Percentiles rank a stretch among this genome's conserved stretches.
Evolutionary conservation across 2,329 filamentous ascomycete genomes (phyloP).

Genomic region (Colletotrichum scovillei): DNA sequence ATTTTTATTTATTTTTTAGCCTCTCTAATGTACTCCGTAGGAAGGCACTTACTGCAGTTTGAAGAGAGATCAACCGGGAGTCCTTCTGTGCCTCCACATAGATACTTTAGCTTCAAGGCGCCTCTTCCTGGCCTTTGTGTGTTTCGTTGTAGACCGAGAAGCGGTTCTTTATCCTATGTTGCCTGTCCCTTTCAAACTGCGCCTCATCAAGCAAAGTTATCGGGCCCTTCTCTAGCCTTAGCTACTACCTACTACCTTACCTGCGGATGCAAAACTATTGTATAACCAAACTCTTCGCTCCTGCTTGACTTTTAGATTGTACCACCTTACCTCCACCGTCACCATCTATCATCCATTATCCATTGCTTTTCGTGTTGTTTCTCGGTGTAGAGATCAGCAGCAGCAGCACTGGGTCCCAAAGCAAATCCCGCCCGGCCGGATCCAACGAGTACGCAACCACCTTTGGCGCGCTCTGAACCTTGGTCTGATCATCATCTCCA

Average conservation of each 20-base stretch:
- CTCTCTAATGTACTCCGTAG: not conserved
- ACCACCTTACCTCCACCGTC: not conserved
- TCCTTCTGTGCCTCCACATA: not conserved
- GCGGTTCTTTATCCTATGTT: not conserved
- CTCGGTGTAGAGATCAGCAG: not conserved
- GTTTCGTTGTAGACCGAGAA: not conserved
- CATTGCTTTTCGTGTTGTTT: not conserved
- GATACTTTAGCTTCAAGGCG: not conserved
- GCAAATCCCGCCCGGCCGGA: not conserved
- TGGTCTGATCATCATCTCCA: not conserved
- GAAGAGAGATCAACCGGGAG: not conserved
- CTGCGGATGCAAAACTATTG: not conserved
- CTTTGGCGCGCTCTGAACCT: not conserved
- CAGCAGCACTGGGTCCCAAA: not conserved
- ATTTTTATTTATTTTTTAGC: not conserved
- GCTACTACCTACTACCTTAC: not conserved
- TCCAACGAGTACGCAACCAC: not conserved
- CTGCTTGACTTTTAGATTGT: not conserved
- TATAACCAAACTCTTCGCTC: not conserved
- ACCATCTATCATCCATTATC: not conserved
- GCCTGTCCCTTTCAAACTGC: not conserved
- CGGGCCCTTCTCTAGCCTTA: not conserved
- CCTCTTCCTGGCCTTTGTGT: not conserved
- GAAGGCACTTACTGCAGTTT: not conserved
- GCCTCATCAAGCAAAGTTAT: not conserved